Base-by-base conservation (phyloP, 257 asterid species). In the Ligustrum vulgare region DNA sequence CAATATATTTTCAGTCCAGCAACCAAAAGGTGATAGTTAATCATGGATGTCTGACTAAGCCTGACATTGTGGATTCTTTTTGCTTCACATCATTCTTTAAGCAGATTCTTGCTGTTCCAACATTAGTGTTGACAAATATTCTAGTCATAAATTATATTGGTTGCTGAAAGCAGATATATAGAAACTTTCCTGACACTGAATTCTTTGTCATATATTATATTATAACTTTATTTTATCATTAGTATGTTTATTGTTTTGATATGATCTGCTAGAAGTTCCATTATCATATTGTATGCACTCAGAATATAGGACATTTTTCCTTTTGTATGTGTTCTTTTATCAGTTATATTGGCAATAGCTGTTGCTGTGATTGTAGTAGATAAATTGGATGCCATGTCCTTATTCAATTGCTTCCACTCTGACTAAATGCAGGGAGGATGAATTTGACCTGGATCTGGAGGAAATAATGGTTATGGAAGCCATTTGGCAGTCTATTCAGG, bases 381-480 rank as follows among this genome's bases (percentile, higher is more conserved):
- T 60, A 31, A 66, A 72, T 37, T 20, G 67, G 54, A 35, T 28
- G 72, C 37, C 62, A 73, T 60, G 34, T 63, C 32, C 70, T 23
- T 66, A 28, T 69, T 32, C 33, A 72, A 28, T 73, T 80, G 72
- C 37, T 16, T 72, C 66, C 62, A 64, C 82, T 73, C 71, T 51
- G 23, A 12, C 1, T 69, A 13, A 69, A 73, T 75, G 79, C 90
- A 95, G 99, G 91, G 98, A 91, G 70, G 97, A 90, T 11, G 99
- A 86, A 66, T 93, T 95, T 82, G 97, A 95, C 87, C 82, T 91
- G 82, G 99, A 93, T 87, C 98, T 95, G 25, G 99, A 95, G 86
- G 99, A 93, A 82, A 91, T 95, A 78, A 95, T 95, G 99, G 97
- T 95, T 73, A 95, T 93, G 98, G 99, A 95, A 84, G 98, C 99